Evolutionary conservation across 2,329 filamentous ascomycete genomes (phyloP).

Genomic region (Aspergillus ustus): DNA sequence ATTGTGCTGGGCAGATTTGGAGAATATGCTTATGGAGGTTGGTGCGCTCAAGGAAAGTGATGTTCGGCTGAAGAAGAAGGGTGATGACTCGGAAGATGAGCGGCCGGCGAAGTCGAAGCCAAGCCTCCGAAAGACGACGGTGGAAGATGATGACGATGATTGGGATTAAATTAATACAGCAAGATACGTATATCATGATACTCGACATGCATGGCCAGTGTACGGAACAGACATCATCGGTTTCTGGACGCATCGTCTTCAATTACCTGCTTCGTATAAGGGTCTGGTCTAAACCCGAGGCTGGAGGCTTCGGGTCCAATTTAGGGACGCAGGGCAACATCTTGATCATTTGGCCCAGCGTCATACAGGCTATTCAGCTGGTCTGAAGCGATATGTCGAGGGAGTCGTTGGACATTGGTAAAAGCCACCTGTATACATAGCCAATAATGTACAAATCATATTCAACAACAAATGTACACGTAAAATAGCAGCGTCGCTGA

Average conservation of each 20-base stretch:
- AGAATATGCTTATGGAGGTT: slow-evolving; percentile 78
- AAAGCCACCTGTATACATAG: background rate
- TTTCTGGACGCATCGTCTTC: background rate
- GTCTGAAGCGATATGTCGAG: background rate
- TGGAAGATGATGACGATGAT: slow-evolving; percentile 58
- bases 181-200: background rate
- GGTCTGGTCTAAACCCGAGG: background rate
- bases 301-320: background rate
- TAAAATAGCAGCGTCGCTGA: background rate
- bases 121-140: slow-evolving; percentile 53
- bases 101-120: slow-evolving; percentile 60
- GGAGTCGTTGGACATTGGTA: background rate
- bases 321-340: background rate
- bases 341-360: background rate
- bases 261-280: background rate
- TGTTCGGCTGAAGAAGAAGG: slow-evolving; percentile 67
- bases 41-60: slow-evolving; percentile 81
- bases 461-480: background rate
- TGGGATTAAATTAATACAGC: slow-evolving; percentile 53
- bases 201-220: no score
- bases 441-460: background rate
- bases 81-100: slow-evolving; percentile 61
- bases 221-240: background rate
- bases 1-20: slow-evolving; percentile 62
- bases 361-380: background rate